These are phyloP conservation scores for Cystofilobasidium ferigula DNA, from an alignment of 768 basidiomycete genomes.

Conservation along the genomic window DNA sequence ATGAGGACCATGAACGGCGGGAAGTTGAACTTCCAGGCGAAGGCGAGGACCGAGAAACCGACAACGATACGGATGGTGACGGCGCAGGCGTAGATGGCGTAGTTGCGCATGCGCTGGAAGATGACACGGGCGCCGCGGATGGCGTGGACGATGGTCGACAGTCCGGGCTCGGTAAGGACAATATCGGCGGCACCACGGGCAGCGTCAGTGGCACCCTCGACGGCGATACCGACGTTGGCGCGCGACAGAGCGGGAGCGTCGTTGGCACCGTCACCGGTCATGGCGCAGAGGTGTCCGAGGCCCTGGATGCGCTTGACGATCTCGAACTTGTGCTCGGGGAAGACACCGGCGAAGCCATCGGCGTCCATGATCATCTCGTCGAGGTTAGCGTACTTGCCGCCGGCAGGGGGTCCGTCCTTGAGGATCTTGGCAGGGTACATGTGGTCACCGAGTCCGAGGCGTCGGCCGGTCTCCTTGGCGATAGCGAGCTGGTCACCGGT, in stretches of 20 bases:
- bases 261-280: conserved; percentile 99
- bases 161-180: conserved; percentile 93
- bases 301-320: conserved; percentile 97
- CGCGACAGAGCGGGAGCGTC: conserved; percentile 95
- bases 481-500: conserved; percentile 99
- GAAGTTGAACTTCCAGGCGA: conserved; percentile 96
- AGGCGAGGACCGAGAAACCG: conserved; percentile 89
- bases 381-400: conserved; percentile 66
- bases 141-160: conserved; percentile 97
- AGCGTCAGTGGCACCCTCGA: conserved; percentile 97
- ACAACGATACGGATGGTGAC: conserved; percentile 94
- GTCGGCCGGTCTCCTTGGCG: conserved; percentile 96
- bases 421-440: conserved; percentile 99
- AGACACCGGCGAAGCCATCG: conserved; percentile 97
- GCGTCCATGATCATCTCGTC: conserved; percentile 99
- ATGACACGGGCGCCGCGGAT: conserved; percentile 97
- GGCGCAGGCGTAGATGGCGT: conserved; percentile 58
- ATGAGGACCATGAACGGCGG: conserved; percentile 99
- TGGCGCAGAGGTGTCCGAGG: conserved; percentile 58
- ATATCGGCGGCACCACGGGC: conserved; percentile 98
- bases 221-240: conserved; percentile 98
- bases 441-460: conserved; percentile 95
- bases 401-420: conserved; percentile 86
- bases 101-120: conserved; percentile 99
- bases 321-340: conserved; percentile 99